Percentiles rank a stretch among this genome's conserved stretches.
phyloP scores from a whole-genome alignment of 768 basidiomycete species.

The Calocybe cyanea region DNA sequence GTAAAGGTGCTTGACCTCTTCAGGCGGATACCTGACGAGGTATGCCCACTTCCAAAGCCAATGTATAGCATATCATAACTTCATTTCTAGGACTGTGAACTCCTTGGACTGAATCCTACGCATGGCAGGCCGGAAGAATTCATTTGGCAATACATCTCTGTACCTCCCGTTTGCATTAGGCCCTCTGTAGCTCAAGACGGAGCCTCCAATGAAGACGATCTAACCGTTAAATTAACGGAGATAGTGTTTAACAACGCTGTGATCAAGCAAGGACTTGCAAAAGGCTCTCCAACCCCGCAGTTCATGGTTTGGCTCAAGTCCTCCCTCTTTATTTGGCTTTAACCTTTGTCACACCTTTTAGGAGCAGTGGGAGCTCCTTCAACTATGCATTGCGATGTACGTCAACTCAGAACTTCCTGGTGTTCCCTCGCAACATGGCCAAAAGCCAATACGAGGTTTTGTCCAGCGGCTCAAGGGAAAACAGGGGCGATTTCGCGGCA shows the following conservation, averaged over 20 bases:
- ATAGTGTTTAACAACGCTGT: conserved; percentile 93
- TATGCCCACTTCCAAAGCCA: conserved; percentile 24
- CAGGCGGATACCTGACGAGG: conserved; percentile 88
- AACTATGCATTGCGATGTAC: conserved; percentile 93
- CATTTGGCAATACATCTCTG: conserved; percentile 98
- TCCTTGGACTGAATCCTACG: conserved; percentile 84
- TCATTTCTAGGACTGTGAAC: conserved; percentile 77
- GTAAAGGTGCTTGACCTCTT: conserved; percentile 92
- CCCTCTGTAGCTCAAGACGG: conserved; percentile 98
- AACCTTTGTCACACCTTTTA: conserved; percentile 23
- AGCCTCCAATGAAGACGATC: conserved; percentile 96
- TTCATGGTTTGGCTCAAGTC: conserved; percentile 66
- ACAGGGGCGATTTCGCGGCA: conserved; percentile 97
- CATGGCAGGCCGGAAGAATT: conserved; percentile 95
- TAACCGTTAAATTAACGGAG: conserved; percentile 96
- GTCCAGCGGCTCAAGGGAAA: conserved; percentile 98
- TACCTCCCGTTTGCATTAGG: conserved; percentile 95
- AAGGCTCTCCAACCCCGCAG: conserved; percentile 83
- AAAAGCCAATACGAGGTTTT: conserved; percentile 96
- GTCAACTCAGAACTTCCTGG: conserved; percentile 97
- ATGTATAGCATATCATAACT: background rate
- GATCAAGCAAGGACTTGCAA: conserved; percentile 84
- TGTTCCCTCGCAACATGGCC: conserved; percentile 78
- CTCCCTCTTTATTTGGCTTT: background rate
- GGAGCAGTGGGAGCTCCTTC: conserved; percentile 99